Conservation (phyloP, 495 filamentous ascomycete genomes). For the Tuber indicum region DNA sequence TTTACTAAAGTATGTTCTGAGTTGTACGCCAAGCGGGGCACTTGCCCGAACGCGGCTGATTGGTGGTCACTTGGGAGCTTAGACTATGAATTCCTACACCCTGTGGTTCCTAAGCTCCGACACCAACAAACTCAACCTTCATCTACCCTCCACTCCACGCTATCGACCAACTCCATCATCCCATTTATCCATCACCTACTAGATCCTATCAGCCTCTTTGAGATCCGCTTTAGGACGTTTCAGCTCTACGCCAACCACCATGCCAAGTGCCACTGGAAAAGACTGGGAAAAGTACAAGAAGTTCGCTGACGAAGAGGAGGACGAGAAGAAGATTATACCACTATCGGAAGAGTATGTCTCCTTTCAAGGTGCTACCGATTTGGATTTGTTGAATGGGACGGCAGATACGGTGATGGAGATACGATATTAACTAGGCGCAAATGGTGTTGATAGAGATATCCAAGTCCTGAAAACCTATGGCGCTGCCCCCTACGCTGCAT, state of each 20-base stretch:
- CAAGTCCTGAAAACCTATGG: constrained; percentile 99
- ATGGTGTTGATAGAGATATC: constrained; percentile 66
- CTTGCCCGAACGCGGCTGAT: constrained; percentile 20
- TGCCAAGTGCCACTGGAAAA: constrained; percentile 83
- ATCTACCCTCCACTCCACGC: neutral
- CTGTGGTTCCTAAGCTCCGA: constrained; percentile 13
- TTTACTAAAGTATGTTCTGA: neutral
- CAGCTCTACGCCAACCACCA: constrained; percentile 9
- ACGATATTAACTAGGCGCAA: constrained; percentile 21
- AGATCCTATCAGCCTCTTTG: neutral
- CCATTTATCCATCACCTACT: constrained; percentile 3
- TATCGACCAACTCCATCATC: constrained; percentile 8
- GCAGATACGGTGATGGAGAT: constrained; percentile 10
- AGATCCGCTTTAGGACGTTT: neutral
- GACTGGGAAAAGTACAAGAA: constrained; percentile 99
- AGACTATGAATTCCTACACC: constrained; percentile 7
- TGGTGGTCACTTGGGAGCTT: constrained; percentile 22
- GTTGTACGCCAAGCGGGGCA: neutral
- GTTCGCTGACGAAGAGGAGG: constrained; percentile 90
- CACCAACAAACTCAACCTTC: constrained; percentile 7
- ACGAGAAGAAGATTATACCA: constrained; percentile 99
- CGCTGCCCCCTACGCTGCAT: constrained; percentile 86
- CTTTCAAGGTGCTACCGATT: constrained; percentile 1
- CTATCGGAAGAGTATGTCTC: constrained; percentile 81
- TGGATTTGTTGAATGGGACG: constrained; percentile 7